phyloP scores from a whole-genome alignment of 495 filamentous ascomycete genomes.

The Neurospora intermedia region DNA sequence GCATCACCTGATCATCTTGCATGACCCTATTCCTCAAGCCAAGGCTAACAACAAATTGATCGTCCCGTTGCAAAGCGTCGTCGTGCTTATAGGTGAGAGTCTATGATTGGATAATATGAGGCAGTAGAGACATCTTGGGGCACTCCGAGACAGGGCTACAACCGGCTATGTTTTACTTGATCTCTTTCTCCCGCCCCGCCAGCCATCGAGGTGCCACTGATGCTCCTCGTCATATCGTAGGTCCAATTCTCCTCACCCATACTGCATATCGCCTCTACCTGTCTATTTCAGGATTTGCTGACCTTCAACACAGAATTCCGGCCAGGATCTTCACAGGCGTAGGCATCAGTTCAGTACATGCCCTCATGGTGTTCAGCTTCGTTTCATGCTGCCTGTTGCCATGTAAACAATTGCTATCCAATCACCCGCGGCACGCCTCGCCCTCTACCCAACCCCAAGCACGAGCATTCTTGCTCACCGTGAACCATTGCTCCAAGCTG shows the following conservation, averaged over 20 bases:
- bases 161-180: not conserved
- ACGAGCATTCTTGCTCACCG: not conserved
- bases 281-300: not conserved
- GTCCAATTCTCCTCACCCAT: not conserved
- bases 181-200: not conserved
- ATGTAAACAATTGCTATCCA: not conserved
- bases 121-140: not conserved
- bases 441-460: not conserved
- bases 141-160: not conserved
- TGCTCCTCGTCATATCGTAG: not conserved
- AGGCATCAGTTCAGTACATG: not conserved
- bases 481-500: not conserved
- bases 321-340: not conserved
- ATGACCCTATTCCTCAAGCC: constrained; percentile 6
- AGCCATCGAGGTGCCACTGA: not conserved
- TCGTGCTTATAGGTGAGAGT: not conserved
- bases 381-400: not conserved
- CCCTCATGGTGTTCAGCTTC: not conserved
- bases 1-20: constrained; percentile 24
- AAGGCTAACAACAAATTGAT: not conserved
- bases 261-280: not conserved
- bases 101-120: constrained; percentile 9
- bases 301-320: not conserved
- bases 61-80: not conserved
- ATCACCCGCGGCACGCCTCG: not conserved